These are phyloP conservation scores for Clarireedia paspali DNA, from an alignment of 2,329 filamentous ascomycete genomes.

Conservation along the genomic window DNA sequence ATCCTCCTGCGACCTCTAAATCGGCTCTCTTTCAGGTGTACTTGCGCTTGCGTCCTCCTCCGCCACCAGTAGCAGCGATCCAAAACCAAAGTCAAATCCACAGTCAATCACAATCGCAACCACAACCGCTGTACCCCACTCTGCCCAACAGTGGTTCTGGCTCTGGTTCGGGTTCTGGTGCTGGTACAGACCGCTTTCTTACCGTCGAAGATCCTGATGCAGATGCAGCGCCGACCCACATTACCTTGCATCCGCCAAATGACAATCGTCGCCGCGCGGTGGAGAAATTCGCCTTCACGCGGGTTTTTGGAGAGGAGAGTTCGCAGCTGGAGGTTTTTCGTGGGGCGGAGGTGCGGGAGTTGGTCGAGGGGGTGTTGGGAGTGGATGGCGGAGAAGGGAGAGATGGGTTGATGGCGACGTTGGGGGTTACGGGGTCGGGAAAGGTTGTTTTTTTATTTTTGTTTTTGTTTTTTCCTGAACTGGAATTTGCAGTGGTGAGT, in stretches of 20 bases:
- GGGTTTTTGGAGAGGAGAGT: slow-evolving; percentile 82
- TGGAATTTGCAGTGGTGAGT: neutral
- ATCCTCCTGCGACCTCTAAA: slow-evolving; percentile 31
- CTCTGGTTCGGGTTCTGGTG: slow-evolving; percentile 41
- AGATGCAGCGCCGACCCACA: slow-evolving; percentile 52
- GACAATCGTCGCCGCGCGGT: slow-evolving; percentile 79
- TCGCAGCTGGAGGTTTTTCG: slow-evolving; percentile 82
- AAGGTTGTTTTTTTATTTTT: slow-evolving; percentile 53
- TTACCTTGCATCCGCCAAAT: slow-evolving; percentile 71
- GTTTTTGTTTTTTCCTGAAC: neutral
- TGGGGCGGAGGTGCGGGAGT: slow-evolving; percentile 62
- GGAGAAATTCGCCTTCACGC: slow-evolving; percentile 90
- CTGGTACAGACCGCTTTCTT: slow-evolving; percentile 37
- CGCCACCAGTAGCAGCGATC: slow-evolving; percentile 23
- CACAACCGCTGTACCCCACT: slow-evolving; percentile 29
- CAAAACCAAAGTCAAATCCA: no score
- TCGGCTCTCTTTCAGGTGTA: slow-evolving; percentile 81
- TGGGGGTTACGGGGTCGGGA: slow-evolving; percentile 91
- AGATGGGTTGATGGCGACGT: slow-evolving; percentile 82
- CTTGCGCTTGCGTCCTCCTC: slow-evolving; percentile 70
- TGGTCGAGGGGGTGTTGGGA: slow-evolving; percentile 77
- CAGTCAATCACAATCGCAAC: no score
- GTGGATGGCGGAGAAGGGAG: slow-evolving; percentile 67
- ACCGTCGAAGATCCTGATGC: no score
- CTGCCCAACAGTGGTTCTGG: slow-evolving; percentile 19